Conservation (phyloP, 2,329 filamentous ascomycete genomes). For the Diplodia seriata region DNA sequence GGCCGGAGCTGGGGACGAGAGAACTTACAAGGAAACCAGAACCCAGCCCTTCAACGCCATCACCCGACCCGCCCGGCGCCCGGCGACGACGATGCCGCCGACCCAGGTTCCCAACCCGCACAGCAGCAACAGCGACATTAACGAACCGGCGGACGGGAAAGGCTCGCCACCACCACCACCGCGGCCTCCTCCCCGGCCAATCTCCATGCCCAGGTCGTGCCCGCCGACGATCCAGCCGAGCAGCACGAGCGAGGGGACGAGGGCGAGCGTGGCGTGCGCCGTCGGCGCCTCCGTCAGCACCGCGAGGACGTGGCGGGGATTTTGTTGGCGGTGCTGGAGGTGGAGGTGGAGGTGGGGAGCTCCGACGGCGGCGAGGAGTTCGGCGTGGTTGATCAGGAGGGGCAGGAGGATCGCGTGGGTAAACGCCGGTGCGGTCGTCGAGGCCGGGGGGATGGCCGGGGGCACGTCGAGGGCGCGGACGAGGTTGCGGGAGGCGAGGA, state of each 20-base stretch:
- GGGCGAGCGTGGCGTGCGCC: neutral
- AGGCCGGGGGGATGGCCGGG: neutral
- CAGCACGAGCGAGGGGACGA: neutral
- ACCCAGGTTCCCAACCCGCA: neutral
- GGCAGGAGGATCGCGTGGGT: neutral
- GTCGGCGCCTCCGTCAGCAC: neutral
- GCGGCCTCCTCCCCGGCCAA: neutral
- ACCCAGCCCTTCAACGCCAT: neutral
- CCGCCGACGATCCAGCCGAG: neutral
- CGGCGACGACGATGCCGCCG: neutral
- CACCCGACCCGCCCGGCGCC: neutral
- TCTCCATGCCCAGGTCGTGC: neutral
- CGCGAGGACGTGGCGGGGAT: neutral
- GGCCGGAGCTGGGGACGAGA: too few relatives aligned
- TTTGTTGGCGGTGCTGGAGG: neutral
- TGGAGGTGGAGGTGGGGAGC: neutral
- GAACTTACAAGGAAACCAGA: neutral
- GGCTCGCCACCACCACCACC: neutral
- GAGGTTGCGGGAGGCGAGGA: neutral
- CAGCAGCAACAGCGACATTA: neutral
- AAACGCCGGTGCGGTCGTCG: neutral
- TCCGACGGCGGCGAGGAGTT: neutral
- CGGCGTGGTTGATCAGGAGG: conserved; percentile 11
- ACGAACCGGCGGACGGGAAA: too few relatives aligned
- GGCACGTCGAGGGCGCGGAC: neutral